Conservation (phyloP, 2,329 filamentous ascomycete genomes). For the Blastomyces percursus region DNA sequence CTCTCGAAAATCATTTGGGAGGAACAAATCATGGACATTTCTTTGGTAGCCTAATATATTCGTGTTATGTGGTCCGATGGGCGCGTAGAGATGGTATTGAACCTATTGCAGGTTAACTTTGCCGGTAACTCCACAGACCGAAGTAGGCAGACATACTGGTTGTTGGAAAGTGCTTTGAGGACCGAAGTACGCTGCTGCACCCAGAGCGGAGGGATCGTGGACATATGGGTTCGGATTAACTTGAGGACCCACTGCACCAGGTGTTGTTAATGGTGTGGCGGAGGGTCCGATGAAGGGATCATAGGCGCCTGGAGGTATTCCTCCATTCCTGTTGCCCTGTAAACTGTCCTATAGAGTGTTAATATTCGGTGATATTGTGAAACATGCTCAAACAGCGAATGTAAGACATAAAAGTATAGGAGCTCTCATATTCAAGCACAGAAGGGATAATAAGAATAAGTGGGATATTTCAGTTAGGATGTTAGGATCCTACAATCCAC, state of each 20-base stretch:
- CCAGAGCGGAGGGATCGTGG: constrained; percentile 53
- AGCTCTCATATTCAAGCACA: neutral
- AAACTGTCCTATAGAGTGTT: constrained; percentile 22
- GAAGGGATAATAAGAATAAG: neutral
- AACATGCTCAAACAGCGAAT: neutral
- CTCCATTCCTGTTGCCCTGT: constrained; percentile 40
- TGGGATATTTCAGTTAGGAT: neutral
- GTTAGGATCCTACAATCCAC: neutral
- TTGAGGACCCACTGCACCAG: constrained; percentile 30
- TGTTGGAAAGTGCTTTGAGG: constrained; percentile 49
- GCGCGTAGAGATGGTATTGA: constrained; percentile 88
- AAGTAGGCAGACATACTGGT: constrained; percentile 41
- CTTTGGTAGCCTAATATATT: constrained; percentile 77
- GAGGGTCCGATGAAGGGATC: constrained; percentile 54
- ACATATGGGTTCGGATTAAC: constrained; percentile 64
- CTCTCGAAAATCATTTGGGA: constrained; percentile 75
- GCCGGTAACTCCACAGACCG: constrained; percentile 13
- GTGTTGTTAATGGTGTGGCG: constrained; percentile 42
- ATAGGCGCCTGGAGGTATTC: constrained; percentile 42
- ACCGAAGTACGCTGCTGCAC: constrained; percentile 56
- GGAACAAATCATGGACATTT: constrained; percentile 80
- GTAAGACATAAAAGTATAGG: neutral
- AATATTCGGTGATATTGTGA: neutral
- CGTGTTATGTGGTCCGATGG: constrained; percentile 69
- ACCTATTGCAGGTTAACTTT: constrained; percentile 38